A percentile compares a stretch with the other conserved stretches of the same genome.
phyloP scores from a whole-genome alignment of 2,329 filamentous ascomycete genomes.

The Triangularia setosa region DNA sequence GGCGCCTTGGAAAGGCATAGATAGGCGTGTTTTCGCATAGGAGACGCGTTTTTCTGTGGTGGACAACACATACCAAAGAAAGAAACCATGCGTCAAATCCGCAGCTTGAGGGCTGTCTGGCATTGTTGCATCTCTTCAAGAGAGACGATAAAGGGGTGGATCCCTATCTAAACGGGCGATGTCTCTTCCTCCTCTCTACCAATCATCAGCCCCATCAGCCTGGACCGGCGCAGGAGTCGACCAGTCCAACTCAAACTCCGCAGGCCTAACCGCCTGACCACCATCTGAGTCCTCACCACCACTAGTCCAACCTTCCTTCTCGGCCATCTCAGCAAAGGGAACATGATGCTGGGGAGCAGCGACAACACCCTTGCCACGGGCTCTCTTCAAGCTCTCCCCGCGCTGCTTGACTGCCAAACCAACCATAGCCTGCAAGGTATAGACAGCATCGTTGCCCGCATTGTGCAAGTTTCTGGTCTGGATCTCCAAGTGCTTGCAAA shows the following conservation, averaged over 20 bases:
- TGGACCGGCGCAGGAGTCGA: not conserved
- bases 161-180: not conserved
- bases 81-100: no score
- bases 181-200: not conserved
- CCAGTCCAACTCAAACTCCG: not conserved
- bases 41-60: no score
- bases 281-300: constrained; percentile 33
- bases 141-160: no score
- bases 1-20: no score
- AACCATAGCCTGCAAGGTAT: constrained; percentile 71
- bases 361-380: not conserved
- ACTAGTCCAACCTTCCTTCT: constrained; percentile 31
- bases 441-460: constrained; percentile 80
- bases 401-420: constrained; percentile 47
- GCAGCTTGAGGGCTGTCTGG: no score
- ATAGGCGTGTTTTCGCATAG: no score
- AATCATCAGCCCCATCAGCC: not conserved
- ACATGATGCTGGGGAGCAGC: constrained; percentile 4
- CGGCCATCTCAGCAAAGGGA: constrained; percentile 19
- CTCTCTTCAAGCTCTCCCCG: constrained; percentile 24
- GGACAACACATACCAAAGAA: no score
- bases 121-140: no score
- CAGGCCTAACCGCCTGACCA: constrained; percentile 10
- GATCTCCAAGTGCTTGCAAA: constrained; percentile 64
- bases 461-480: constrained; percentile 70